Percentiles rank a stretch among this genome's conserved stretches.
phyloP scores from a whole-genome alignment of 192 early-diverging fungal genomes.

The Linnemannia elongata region DNA sequence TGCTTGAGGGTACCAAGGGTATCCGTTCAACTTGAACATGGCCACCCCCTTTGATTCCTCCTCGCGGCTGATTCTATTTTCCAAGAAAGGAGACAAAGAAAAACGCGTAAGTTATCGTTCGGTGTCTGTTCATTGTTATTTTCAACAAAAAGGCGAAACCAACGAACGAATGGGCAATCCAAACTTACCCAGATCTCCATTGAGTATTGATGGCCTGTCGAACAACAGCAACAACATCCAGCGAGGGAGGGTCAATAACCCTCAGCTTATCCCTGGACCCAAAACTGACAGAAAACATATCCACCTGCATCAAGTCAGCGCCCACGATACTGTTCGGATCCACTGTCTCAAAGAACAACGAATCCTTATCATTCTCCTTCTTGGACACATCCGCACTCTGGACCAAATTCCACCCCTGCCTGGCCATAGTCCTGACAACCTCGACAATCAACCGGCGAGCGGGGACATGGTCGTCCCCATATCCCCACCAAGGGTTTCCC shows the following conservation, averaged over 20 bases:
- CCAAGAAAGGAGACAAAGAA: too few relatives aligned
- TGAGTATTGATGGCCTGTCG: slow-evolving; percentile 21
- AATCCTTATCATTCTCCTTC: slow-evolving; percentile 7
- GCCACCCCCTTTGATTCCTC: neutral
- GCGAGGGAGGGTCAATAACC: neutral
- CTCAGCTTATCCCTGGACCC: slow-evolving; percentile 12
- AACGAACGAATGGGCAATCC: neutral
- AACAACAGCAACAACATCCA: slow-evolving; percentile 1
- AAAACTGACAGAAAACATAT: slow-evolving; percentile 22
- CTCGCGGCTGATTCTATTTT: slow-evolving; percentile 17
- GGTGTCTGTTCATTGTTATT: neutral
- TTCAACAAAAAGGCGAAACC: neutral
- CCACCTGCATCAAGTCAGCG: neutral
- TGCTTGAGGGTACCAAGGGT: slow-evolving; percentile 8
- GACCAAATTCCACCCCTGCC: slow-evolving; percentile 18
- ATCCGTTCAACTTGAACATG: slow-evolving; percentile 17
- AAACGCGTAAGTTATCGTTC: too few relatives aligned
- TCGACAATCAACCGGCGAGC: slow-evolving; percentile 4
- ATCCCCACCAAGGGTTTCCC: slow-evolving; percentile 11
- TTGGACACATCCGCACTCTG: slow-evolving; percentile 15
- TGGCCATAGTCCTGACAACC: slow-evolving; percentile 11
- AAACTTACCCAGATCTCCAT: slow-evolving; percentile 29
- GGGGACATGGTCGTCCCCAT: slow-evolving; percentile 11
- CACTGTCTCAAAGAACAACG: slow-evolving; percentile 16
- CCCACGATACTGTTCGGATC: neutral